Conservation (phyloP, 73 alveolate genomes). For the Symbiodinium pilosum region DNA sequence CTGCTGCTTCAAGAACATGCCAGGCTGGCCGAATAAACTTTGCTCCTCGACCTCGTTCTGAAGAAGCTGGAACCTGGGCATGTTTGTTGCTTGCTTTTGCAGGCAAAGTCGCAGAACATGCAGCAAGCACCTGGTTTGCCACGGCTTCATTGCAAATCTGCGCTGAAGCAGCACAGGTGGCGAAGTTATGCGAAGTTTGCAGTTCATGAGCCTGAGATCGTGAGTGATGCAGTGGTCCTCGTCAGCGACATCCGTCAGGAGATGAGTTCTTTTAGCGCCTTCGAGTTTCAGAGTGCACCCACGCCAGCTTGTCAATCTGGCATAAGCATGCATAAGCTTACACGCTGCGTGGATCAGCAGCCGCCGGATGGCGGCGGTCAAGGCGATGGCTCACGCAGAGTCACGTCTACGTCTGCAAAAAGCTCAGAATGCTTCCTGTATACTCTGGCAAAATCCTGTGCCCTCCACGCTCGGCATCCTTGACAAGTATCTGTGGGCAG, state of each 20-base stretch:
- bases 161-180: too few species aligned
- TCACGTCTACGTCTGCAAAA: too few species aligned
- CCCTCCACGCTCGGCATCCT: slow-evolving; percentile 24
- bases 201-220: too few species aligned
- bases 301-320: not conserved
- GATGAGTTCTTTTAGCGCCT: not conserved
- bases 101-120: not conserved
- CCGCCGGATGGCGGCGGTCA: too few species aligned
- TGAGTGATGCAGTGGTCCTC: not conserved
- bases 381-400: too few species aligned
- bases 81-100: not conserved
- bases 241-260: not conserved
- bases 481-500: slow-evolving; percentile 26
- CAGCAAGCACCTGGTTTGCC: not conserved
- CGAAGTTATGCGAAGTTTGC: too few species aligned
- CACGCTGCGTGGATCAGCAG: not conserved
- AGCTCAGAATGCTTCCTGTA: not conserved
- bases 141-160: too few species aligned
- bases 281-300: not conserved
- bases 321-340: not conserved
- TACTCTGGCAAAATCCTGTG: slow-evolving; percentile 15
- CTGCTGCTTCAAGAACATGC: not conserved
- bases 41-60: slow-evolving; percentile 77
- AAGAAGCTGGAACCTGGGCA: not conserved
- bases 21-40: slow-evolving; percentile 56